Evolutionary conservation across 78 protist species (phyloP), one percentile per base, ranked within the genome.

Genomic region (Corallochytrium limacisporum): DNA sequence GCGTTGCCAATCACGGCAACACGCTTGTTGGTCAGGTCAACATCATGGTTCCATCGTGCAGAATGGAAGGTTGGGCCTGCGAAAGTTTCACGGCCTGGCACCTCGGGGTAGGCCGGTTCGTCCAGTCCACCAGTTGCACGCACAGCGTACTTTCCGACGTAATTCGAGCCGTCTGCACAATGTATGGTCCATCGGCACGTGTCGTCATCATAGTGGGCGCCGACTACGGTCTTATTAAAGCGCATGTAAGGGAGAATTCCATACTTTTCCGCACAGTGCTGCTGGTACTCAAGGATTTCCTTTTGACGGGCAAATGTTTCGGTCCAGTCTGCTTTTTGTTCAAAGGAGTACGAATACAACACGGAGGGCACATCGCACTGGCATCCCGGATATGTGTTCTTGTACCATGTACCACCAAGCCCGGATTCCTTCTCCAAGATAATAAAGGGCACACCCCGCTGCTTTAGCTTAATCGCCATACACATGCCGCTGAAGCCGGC

Each of bases 381-480:
- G 22, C 37, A 20, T 24, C 59, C 59, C 13, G 59, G 59, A 24
- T 53, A 53, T 12, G 59, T 53, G 15, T 53, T 53, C 28, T 18
- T 15, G 15, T 20, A 20, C 59, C 59, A 53, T 24, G 28, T 26
- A 20, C 59, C 59, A 13, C 59, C 59, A 15, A 53, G 10, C 26
- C 13, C 15, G 28, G 20, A 15, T n/a, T 26, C 59, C 15, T 53
- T 53, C 59, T 53, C 59, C 37, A 0, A 15, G 0, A 53, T 0
- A 24, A 24, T 53, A 53, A 53, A 53, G 0, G 22, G 15, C 37
- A 53, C 59, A 53, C 59, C 59, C 0, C 18, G 59, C 18, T 20
- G 20, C 26, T 53, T 53, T 53, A 53, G 15, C 59, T 53, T 53
- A 20, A 53, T 12, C 26, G 59, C 59, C 59, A 53, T 53, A 53